phyloP scores from a whole-genome alignment of 2,329 filamentous ascomycete species.

The Rosellinia necatrix region DNA sequence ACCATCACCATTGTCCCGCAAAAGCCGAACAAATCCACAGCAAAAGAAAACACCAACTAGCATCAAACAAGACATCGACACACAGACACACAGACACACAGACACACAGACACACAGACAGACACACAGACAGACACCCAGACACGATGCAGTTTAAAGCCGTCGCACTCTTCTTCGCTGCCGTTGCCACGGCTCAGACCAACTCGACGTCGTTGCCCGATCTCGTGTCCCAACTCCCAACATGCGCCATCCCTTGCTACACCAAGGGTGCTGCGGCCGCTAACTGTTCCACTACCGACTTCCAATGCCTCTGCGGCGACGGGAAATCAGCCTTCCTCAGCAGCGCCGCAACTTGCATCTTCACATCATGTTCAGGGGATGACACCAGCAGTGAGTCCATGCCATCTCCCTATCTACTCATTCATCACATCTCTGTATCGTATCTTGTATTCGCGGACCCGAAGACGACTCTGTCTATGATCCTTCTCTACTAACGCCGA shows the following conservation, averaged over 20 bases:
- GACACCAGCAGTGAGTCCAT: conserved; percentile 35
- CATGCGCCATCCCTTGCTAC: conserved; percentile 38
- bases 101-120: neutral
- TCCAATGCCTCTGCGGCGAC: conserved; percentile 37
- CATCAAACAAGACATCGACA: neutral
- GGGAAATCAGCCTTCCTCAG: conserved; percentile 33
- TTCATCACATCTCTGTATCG: neutral
- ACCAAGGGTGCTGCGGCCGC: conserved; percentile 29
- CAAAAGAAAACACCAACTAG: neutral
- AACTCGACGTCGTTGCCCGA: conserved; percentile 35
- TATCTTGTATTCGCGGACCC: too few relatives aligned
- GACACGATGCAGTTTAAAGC: conserved; percentile 25
- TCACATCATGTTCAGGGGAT: conserved; percentile 26
- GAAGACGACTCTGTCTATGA: neutral
- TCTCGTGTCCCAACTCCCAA: conserved; percentile 38
- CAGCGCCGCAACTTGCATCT: conserved; percentile 32
- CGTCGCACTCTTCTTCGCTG: conserved; percentile 24
- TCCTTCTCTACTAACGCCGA: neutral
- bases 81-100: neutral
- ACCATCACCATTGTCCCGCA: neutral
- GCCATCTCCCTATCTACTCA: neutral
- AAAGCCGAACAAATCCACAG: neutral
- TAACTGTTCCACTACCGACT: conserved; percentile 36
- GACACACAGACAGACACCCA: neutral
- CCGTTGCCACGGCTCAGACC: conserved; percentile 24